Evolutionary conservation across 306 rosid genomes (phyloP).

Genomic region (Myrica gale): DNA sequence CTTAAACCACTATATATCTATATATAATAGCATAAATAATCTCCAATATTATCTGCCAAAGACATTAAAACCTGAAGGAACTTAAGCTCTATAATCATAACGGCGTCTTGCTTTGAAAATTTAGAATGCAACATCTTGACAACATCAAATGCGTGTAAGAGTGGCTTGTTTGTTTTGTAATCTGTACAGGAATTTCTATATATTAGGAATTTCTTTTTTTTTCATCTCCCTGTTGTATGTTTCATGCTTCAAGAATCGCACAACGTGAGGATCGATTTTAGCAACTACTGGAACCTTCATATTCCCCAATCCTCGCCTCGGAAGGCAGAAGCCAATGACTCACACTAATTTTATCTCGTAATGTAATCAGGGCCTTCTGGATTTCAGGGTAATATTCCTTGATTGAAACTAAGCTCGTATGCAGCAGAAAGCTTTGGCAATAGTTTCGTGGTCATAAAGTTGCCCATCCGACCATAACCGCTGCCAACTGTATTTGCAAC

Average conservation of each 20-base stretch:
- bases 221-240: constrained; percentile 14
- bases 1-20: constrained; percentile 16
- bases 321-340: neutral
- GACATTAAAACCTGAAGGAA: neutral
- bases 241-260: neutral
- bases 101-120: constrained; percentile 34
- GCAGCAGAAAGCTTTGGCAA: constrained; percentile 3
- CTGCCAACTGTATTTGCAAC: constrained; percentile 8
- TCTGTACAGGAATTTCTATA: constrained; percentile 29
- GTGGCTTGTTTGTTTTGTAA: constrained; percentile 11
- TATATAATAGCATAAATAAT: neutral
- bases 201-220: constrained; percentile 14
- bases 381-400: neutral
- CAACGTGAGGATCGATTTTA: neutral
- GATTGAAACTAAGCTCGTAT: neutral
- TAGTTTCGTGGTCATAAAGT: neutral
- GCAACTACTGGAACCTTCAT: neutral
- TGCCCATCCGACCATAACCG: neutral
- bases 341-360: neutral
- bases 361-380: neutral
- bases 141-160: constrained; percentile 14
- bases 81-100: constrained; percentile 21
- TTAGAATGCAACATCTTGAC: constrained; percentile 33
- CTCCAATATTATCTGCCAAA: neutral
- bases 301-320: neutral